phyloP scores from a whole-genome alignment of 2,329 filamentous ascomycete genomes.

The Zasmidium citrigriseum region DNA sequence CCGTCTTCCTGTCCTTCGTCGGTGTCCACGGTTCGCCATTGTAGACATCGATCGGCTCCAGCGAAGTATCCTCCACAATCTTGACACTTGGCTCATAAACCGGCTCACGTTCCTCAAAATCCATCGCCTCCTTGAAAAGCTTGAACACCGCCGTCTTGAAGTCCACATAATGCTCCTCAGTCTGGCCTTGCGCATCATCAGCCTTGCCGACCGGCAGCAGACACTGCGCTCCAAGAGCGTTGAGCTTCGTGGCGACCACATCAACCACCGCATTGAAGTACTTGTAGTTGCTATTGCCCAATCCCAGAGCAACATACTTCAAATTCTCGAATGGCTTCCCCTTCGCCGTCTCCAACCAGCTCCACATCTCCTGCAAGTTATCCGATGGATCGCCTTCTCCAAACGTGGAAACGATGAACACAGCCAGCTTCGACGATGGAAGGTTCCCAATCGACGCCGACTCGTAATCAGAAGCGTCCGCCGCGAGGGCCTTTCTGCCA shows the following conservation, averaged over 20 bases:
- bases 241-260: slow-evolving; percentile 34
- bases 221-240: slow-evolving; percentile 36
- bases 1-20: slow-evolving; percentile 18
- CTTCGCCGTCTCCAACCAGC: slow-evolving; percentile 25
- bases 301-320: slow-evolving; percentile 45
- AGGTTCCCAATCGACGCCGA: slow-evolving; percentile 14
- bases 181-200: slow-evolving; percentile 45
- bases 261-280: slow-evolving; percentile 48
- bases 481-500: slow-evolving; percentile 42
- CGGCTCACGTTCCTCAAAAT: slow-evolving; percentile 36
- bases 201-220: slow-evolving; percentile 39
- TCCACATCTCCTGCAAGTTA: slow-evolving; percentile 52
- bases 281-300: slow-evolving; percentile 52
- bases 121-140: slow-evolving; percentile 34
- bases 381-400: slow-evolving; percentile 40
- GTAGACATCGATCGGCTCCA: slow-evolving; percentile 31
- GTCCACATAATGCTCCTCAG: slow-evolving; percentile 45
- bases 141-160: slow-evolving; percentile 44
- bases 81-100: slow-evolving; percentile 37
- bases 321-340: slow-evolving; percentile 28
- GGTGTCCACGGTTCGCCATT: slow-evolving; percentile 29
- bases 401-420: slow-evolving; percentile 33
- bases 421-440: slow-evolving; percentile 19
- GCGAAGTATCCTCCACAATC: slow-evolving; percentile 29
- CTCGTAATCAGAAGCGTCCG: slow-evolving; percentile 53